Evolutionary conservation across 2,329 filamentous ascomycete genomes (phyloP), one percentile per base, ranked within the genome.

Genomic region (Penicillium sp.): DNA sequence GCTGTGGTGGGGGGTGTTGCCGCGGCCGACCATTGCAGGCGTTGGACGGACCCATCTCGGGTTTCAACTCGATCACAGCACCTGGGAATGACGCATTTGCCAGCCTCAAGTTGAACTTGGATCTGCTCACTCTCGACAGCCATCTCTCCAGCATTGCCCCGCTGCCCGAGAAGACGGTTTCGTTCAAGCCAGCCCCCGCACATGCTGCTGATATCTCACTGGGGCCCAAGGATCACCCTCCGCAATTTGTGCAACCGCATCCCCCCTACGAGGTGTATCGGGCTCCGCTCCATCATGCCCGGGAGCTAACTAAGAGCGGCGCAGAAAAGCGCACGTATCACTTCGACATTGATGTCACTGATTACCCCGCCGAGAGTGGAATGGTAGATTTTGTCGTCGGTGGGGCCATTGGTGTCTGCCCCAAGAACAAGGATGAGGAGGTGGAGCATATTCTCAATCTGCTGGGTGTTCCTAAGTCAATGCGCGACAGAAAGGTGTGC

Each of bases 281-380:
- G 0, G 93, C 94, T n/a, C 91, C 88, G 64, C 86, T 99, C 49
- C 89, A 92, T 76, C 88, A 88, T 69, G 86, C 92, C 2, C 89
- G 95, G 57, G 92, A 96, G 77, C 80, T 99, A 73, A 99, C 95
- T 12, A 90, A 87, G 73, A 82, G 86, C 25, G 94, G 94, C 22
- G 95, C 95, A 5, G 92, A 96, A 82, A 99, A 99, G 85, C 86
- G 94, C 61, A 99, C 95, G 0, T 96, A 94, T 75, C 95, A 99
- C 77, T 98, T 98, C 70, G 95, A 98, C 70, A 86, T 99, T 47
- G 95, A 99, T 70, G 90, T 99, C 52, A 97, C 94, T 51, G 90
- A 96, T 73, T 99, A 99, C 70, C 92, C 95, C 0, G 85, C 87
- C 20, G 92, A 96, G 78, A 84, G 84, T 57, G 90, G 90, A 55